A percentile compares a stretch with the other conserved stretches of the same genome.
Evolutionary conservation across 345 rosid genomes (phyloP).

Genomic region (sweet orange (Citrus sinensis)): DNA sequence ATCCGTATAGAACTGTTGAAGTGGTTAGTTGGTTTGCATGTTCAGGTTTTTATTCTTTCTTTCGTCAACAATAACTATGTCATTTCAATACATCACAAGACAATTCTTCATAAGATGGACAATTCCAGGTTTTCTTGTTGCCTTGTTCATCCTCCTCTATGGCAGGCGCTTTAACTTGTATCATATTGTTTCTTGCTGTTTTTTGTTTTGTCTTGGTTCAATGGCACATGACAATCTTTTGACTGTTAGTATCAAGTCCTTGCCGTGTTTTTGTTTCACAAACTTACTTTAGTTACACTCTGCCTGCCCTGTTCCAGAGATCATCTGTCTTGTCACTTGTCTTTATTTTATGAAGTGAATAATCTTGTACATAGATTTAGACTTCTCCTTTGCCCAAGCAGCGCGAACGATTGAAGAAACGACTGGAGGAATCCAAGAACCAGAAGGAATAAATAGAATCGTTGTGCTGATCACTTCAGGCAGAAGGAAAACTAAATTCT

Average conservation of each 20-base stretch:
- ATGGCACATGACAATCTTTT: too few relatives aligned
- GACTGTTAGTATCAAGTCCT: too few relatives aligned
- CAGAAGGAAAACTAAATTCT: slow-evolving; percentile 65
- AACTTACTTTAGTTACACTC: too few relatives aligned
- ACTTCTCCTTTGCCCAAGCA: slow-evolving; percentile 22
- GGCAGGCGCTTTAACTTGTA: not conserved
- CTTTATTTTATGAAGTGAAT: not conserved
- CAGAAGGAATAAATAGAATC: slow-evolving; percentile 91
- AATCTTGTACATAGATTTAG: not conserved
- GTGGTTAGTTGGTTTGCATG: slow-evolving; percentile 43
- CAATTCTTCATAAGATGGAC: not conserved
- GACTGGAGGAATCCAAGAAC: slow-evolving; percentile 75
- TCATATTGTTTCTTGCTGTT: not conserved
- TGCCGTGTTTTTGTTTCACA: too few relatives aligned
- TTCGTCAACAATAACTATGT: not conserved
- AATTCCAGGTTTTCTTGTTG: not conserved
- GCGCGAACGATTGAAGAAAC: slow-evolving; percentile 79
- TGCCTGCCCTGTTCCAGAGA: too few relatives aligned
- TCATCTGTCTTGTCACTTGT: too few relatives aligned
- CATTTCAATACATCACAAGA: not conserved
- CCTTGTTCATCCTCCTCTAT: not conserved
- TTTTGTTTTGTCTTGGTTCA: too few relatives aligned
- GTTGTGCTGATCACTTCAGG: slow-evolving; percentile 85
- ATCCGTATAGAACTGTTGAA: slow-evolving; percentile 79
- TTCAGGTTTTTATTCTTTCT: too few relatives aligned